Percentiles rank a stretch among this genome's conserved stretches.
These are phyloP conservation scores for Boechera stricta DNA, from an alignment of 345 rosid genomes.

Conservation along the genomic window DNA sequence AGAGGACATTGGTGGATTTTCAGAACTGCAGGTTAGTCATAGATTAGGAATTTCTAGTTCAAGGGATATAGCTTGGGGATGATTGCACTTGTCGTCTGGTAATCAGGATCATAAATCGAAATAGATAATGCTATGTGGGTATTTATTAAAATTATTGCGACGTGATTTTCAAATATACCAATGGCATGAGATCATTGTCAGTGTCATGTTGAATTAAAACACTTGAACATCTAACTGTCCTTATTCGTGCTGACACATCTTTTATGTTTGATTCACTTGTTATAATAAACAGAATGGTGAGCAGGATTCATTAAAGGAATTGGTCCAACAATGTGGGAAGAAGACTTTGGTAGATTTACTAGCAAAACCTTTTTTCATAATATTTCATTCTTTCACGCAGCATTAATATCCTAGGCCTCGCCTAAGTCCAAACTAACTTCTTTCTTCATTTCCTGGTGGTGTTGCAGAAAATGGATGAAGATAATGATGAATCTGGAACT, in stretches of 20 bases:
- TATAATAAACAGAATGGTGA: conserved; percentile 56
- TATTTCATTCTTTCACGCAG: neutral
- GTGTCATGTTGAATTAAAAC: conserved; percentile 10
- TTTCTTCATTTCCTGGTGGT: conserved; percentile 22
- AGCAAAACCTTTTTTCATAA: conserved; percentile 3
- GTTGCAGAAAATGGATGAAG: conserved; percentile 44
- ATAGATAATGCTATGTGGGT: neutral
- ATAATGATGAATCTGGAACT: conserved; percentile 33
- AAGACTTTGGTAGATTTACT: conserved; percentile 49
- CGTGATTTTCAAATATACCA: too few relatives aligned
- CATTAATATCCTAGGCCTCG: neutral
- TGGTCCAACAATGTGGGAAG: conserved; percentile 47
- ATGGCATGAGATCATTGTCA: conserved; percentile 1
- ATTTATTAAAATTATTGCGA: neutral
- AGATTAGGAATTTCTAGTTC: neutral
- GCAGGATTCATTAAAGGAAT: conserved; percentile 67
- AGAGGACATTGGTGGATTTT: conserved; percentile 64
- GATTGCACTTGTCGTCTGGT: conserved; percentile 23
- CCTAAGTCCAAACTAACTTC: neutral
- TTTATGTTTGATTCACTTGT: conserved; percentile 13
- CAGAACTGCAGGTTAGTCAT: conserved; percentile 61
- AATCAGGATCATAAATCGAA: conserved; percentile 2
- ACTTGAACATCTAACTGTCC: neutral
- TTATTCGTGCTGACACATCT: conserved; percentile 21
- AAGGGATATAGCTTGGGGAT: conserved; percentile 11